Percentiles rank a stretch among this genome's conserved stretches.
Evolutionary conservation across 495 filamentous ascomycete genomes (phyloP).

Genomic region (Aspergillus heteromorphus): DNA sequence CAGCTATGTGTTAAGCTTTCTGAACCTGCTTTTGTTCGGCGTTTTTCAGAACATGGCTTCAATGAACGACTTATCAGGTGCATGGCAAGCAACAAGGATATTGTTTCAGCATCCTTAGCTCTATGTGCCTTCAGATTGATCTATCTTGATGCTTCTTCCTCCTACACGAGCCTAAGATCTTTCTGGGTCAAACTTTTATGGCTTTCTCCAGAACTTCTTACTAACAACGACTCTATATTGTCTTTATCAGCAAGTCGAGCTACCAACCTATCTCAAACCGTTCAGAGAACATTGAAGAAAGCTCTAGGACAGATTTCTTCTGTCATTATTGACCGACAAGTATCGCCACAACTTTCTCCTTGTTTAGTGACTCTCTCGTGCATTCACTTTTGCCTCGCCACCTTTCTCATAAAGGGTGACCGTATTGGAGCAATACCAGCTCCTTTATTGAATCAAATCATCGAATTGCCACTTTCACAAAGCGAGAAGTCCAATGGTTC

Average conservation of each 20-base stretch:
- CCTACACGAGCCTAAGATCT: slow-evolving; percentile 21
- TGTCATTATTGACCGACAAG: slow-evolving; percentile 15
- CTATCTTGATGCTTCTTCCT: slow-evolving; percentile 19
- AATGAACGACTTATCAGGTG: slow-evolving; percentile 57
- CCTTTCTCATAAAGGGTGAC: slow-evolving; percentile 25
- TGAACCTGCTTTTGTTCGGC: slow-evolving; percentile 58
- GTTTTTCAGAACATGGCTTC: slow-evolving; percentile 71
- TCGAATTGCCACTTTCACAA: slow-evolving; percentile 23
- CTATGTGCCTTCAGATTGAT: slow-evolving; percentile 30
- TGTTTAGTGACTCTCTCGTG: slow-evolving; percentile 27
- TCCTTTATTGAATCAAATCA: slow-evolving; percentile 20
- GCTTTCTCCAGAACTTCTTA: slow-evolving; percentile 21
- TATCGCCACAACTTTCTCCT: slow-evolving; percentile 25
- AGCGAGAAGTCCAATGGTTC: background rate
- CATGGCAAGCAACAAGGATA: slow-evolving; percentile 24
- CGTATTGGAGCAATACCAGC: slow-evolving; percentile 20
- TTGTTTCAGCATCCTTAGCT: slow-evolving; percentile 26
- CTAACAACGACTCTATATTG: slow-evolving; percentile 23
- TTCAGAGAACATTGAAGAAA: slow-evolving; percentile 26
- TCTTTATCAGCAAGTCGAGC: slow-evolving; percentile 12
- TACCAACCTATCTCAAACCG: slow-evolving; percentile 23
- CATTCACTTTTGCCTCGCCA: slow-evolving; percentile 20
- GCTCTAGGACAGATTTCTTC: slow-evolving; percentile 20
- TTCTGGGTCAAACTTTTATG: slow-evolving; percentile 34
- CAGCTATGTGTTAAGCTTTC: slow-evolving; percentile 71